phyloP scores from a whole-genome alignment of 163 green algal species.

The Chlorella variabilis region DNA sequence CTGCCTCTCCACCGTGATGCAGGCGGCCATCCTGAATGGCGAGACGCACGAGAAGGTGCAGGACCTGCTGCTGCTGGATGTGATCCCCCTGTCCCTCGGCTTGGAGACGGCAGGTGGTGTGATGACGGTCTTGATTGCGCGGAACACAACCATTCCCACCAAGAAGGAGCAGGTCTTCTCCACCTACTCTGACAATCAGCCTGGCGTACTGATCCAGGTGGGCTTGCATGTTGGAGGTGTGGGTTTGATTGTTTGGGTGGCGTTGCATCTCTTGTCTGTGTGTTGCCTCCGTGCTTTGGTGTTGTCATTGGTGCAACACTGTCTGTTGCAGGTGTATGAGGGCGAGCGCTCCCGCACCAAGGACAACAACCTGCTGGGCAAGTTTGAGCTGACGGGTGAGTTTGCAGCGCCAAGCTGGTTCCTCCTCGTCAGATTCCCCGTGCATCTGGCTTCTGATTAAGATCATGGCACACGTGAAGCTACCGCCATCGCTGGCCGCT shows the following conservation, averaged over 20 bases:
- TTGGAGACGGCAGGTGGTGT: constrained; percentile 96
- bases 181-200: constrained; percentile 96
- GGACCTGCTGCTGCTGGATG: constrained; percentile 96
- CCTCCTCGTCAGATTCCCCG: too few species aligned
- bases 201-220: constrained; percentile 91
- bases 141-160: constrained; percentile 98
- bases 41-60: constrained; percentile 73
- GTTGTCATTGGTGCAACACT: not conserved
- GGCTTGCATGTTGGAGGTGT: not conserved
- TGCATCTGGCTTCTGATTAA: too few species aligned
- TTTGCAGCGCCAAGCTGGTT: too few species aligned
- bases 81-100: constrained; percentile 92
- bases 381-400: constrained; percentile 93
- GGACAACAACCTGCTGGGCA: constrained; percentile 97
- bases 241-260: not conserved
- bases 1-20: constrained; percentile 55
- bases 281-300: not conserved
- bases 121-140: constrained; percentile 94
- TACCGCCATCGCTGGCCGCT: too few species aligned
- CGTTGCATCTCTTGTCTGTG: not conserved
- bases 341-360: constrained; percentile 89
- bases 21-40: constrained; percentile 87
- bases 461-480: too few species aligned
- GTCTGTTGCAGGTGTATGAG: constrained; percentile 78
- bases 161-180: constrained; percentile 99